Evolutionary conservation across 371 early-diverging fungal species (phyloP), one percentile per base, ranked within the genome.

Genomic region (Syncephalastrum racemosum): DNA sequence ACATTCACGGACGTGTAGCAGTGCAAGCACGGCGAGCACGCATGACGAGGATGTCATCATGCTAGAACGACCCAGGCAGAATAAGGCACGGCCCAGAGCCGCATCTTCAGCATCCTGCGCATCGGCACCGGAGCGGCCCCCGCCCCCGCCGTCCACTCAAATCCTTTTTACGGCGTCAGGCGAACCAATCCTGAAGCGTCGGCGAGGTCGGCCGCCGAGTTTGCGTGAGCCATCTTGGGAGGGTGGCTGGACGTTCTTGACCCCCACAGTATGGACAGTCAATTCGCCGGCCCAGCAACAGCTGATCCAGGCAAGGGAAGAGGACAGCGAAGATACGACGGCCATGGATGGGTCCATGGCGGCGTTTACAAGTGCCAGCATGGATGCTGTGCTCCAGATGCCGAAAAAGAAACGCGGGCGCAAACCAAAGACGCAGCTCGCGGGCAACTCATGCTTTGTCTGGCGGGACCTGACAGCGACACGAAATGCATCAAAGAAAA

Each of bases 361-460:
- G 14, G 74, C 74, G 2, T 73, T 74, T 15, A 73, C 78, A 12
- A 73, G 70, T 50, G 64, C 70, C 4, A 64, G 53, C 42, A 67
- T 73, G 68, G 72, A 77, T 41, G 63, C 63, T 42, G 65, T 71
- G 0, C 46, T 74, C 23, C 68, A 61, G 22, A 70, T 70, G 66
- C 75, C 78, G 4, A 70, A 64, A 24, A 73, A 73, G 49, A 79
- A 75, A 47, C 59, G 79, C 43, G 79, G 79, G 4, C 50, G 79
- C 16, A 79, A 79, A 45, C 72, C 79, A 18, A 79, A 79, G 40
- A 71, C 67, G 0, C 79, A 73, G 46, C 66, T 75, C 36, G 70
- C 58, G 20, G 79, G 79, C 13, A 72, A 79, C 53, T 75, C 79
- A 16, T 79, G 79, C 44, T 79, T 79, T 71, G 75, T 75, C 12